Base-by-base conservation (phyloP, 176 grass and related monocot species). In the Oryza glumipatula region DNA sequence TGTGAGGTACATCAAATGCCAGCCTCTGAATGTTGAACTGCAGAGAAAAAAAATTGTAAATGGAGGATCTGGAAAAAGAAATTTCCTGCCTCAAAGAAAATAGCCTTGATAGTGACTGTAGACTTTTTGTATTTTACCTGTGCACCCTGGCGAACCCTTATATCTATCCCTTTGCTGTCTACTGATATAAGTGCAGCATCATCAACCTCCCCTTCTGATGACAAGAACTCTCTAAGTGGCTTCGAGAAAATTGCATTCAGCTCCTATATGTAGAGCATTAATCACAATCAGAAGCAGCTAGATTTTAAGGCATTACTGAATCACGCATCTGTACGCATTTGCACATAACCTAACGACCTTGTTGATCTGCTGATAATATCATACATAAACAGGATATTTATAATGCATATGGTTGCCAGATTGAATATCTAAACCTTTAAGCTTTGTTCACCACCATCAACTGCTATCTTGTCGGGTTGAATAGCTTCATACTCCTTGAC, bases 131-230 rank as follows among this genome's bases (percentile, higher is more conserved):
- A 65, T 67, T 56, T 46, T 88, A 99, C 96, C 96, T 99, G 96
- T 76, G 96, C 96, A 79, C 94, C 96, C 71, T 99, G 93, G n/a
- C 96, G 90, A 83, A 99, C 96, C 17, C 96, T 84, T 83, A 99
- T 99, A 35, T 96, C 96, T 72, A 89, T 99, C 22, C 96, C 96
- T 91, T 99, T 96, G 88, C 96, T 99, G 72, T 99, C 96, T 79
- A 99, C 89, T 15, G 96, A 99, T 94, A 99, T 99, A 82, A 99
- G 86, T 77, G 96, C 96, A 47, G 94, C 96, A 88, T 92, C 96
- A 71, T 99, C 96, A 81, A 96, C 79, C 76, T 99, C 96, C 11
- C 81, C 88, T 89, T 99, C 93, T 5, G 81, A 44, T 32, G 96
- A 99, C 69, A 99, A 88, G 43, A 96, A 81, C 70, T 96, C 91